Base-by-base conservation (phyloP, 2,329 filamentous ascomycete genomes). In the Xylaria multiplex region DNA sequence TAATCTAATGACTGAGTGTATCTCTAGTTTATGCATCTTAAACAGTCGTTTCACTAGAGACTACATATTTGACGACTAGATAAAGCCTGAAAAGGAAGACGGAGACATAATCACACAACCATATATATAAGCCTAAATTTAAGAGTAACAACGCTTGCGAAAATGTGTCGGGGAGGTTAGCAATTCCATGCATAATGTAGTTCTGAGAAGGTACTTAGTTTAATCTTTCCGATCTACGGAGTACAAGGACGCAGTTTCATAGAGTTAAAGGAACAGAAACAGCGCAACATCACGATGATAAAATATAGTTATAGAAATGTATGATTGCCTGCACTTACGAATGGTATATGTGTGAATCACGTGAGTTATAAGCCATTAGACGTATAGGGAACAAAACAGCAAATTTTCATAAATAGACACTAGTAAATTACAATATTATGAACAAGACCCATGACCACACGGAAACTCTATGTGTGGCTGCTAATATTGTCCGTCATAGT, bases 371-470 rank as follows among this genome's bases (percentile, higher is more conserved):
- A 14, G 2, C 9, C 13, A 14, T 4, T 16, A 6, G 35, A 56
- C 32, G 27, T 22, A 22, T 24, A 56, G n/a, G 54, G 62, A 66
- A 62, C 59, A 58, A 54, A 52, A 67, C 61, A 66, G 43, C 45
- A 50, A 60, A 35, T 53, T 64, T 69, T 54, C 65, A 37, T 64
- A 52, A 77, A 77, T 79, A 80, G 74, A 80, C 76, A 81, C 75
- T 80, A 79, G 73, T 78, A 78, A 79, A 82, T 81, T 82, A 82
- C 79, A 81, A 76, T 76, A 79, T 78, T 79, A 80, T 79, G 77
- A 79, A 80, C 75, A 76, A 78, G 73, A 79, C 77, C 77, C 78
- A 65, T 48, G 8, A 66, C 62, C 75, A 75, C 77, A 76, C 58
- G 65, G 70, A 64, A 67, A 71, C 68, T 59, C 42, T 4, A 62